Evolutionary conservation across 768 basidiomycete species (phyloP).

Genomic region (Suillus subaureus): DNA sequence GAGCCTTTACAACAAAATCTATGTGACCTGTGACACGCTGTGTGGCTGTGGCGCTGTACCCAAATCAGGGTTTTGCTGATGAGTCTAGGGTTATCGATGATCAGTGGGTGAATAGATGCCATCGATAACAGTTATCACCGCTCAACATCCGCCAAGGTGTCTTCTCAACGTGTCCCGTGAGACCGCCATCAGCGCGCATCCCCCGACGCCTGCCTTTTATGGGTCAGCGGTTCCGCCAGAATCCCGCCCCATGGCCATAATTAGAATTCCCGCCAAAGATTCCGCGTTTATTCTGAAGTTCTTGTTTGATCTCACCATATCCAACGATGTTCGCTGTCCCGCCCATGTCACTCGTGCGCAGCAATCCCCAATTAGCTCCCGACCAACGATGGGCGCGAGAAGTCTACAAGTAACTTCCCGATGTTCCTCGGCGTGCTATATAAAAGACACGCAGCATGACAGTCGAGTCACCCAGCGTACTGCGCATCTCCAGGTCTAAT

Average conservation of each 20-base stretch:
- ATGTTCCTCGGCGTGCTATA: slow-evolving; percentile 27
- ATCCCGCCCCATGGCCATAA: slow-evolving; percentile 19
- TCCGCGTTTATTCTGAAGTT: slow-evolving; percentile 4
- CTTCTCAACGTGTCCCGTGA: slow-evolving; percentile 12
- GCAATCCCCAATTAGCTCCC: not conserved
- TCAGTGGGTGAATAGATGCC: not conserved
- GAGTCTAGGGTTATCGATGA: not conserved
- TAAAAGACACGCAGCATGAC: slow-evolving; percentile 24
- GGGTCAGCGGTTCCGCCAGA: slow-evolving; percentile 16
- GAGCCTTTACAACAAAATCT: too few relatives aligned
- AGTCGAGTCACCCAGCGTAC: slow-evolving; percentile 26
- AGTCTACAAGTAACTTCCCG: slow-evolving; percentile 22
- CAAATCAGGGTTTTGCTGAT: too few relatives aligned
- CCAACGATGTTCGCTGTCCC: slow-evolving; percentile 30
- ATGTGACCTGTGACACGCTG: too few relatives aligned
- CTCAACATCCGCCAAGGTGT: not conserved
- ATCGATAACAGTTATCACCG: slow-evolving; percentile 1
- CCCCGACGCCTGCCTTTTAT: slow-evolving; percentile 24
- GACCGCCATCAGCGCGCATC: slow-evolving; percentile 22
- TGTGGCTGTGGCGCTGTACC: too few relatives aligned
- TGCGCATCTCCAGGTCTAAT: not conserved
- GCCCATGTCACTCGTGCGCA: slow-evolving; percentile 20
- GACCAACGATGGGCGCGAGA: slow-evolving; percentile 1
- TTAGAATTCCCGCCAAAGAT: slow-evolving; percentile 19
- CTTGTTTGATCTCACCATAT: slow-evolving; percentile 18